Percentiles rank a stretch among this genome's conserved stretches.
phyloP scores from a whole-genome alignment of 139 green algal species.

The Haematococcus lacustris region DNA sequence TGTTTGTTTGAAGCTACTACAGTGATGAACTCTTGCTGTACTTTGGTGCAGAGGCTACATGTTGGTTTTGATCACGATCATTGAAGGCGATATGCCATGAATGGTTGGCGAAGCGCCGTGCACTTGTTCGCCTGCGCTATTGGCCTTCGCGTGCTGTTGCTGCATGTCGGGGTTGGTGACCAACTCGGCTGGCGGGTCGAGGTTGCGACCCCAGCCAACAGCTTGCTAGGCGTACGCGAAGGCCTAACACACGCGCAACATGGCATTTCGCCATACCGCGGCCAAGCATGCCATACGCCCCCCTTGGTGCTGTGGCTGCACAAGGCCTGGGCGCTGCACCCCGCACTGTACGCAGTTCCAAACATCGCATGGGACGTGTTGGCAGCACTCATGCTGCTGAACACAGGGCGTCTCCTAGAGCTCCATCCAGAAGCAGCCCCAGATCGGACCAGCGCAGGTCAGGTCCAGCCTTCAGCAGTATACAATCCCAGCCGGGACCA shows the following conservation, averaged over 20 bases:
- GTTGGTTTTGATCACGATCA: no score
- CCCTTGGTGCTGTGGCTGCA: slow-evolving; percentile 32
- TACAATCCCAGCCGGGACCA: neutral
- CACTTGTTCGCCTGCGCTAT: neutral
- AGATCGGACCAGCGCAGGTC: neutral
- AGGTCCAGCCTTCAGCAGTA: neutral
- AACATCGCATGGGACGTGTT: slow-evolving; percentile 34
- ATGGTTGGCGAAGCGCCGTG: no score
- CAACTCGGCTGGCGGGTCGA: slow-evolving; percentile 33
- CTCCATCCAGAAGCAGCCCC: neutral
- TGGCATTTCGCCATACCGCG: slow-evolving; percentile 28
- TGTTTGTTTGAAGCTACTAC: no score
- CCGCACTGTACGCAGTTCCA: slow-evolving; percentile 22
- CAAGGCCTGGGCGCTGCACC: neutral
- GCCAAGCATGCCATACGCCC: slow-evolving; percentile 23
- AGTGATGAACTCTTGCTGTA: no score
- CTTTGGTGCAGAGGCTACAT: no score
- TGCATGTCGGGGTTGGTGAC: slow-evolving; percentile 12
- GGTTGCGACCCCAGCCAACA: slow-evolving; percentile 40
- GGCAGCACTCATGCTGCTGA: slow-evolving; percentile 12
- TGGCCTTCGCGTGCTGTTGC: slow-evolving; percentile 8
- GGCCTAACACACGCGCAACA: slow-evolving; percentile 20
- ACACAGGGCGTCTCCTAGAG: neutral
- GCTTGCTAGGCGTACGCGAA: slow-evolving; percentile 25
- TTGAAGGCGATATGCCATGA: no score